Base-by-base conservation (phyloP, 2,329 filamentous ascomycete species). In the Fusarium sambucinum region DNA sequence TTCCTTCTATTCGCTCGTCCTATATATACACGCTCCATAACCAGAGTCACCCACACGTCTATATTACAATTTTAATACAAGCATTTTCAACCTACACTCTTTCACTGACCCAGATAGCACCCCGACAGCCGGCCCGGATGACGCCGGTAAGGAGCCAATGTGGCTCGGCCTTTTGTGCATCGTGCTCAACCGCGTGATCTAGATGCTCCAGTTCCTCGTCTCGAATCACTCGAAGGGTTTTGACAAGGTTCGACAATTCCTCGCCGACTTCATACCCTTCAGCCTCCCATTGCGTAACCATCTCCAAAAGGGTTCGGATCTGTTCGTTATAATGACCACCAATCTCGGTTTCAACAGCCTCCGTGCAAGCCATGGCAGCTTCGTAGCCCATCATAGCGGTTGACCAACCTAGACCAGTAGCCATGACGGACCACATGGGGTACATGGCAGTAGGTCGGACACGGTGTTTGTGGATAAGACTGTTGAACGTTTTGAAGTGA, bases 311-410 rank as follows among this genome's bases (percentile, higher is more conserved):
- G 54, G 88, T 86, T 27, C 93, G 84, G 41, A 99, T 93, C 81
- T 99, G 96, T 68, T 89, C 89, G 77, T 98, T 98, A 79, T 99
- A 99, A 81, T 99, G 96, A 29, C 89, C 89, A 4, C 96, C 96
- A 67, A 99, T 99, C 83, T 98, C 96, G 9, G 95, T 99, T 84
- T 99, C 96, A 2, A 99, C 95, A 2, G 96, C 96, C 80, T 99
- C 96, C 1, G 96, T 98, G 78, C 96, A 99, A 14, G 96, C 96
- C 96, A 99, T 99, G 35, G 96, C 95, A 3, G 95, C 94, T 80
- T 98, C 94, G 48, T 93, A 88, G 1, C 96, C 94, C 85, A 99
- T 86, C 41, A 96, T 81, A 1, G 92, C 96, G 0, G 96, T 99
- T 6, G 88, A 86, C 94, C 96, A 97, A 19, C 96, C 96, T 10